Evolutionary conservation across 2,329 filamentous ascomycete species (phyloP), one percentile per base, ranked within the genome.

Genomic region (Colletotrichum karsti): DNA sequence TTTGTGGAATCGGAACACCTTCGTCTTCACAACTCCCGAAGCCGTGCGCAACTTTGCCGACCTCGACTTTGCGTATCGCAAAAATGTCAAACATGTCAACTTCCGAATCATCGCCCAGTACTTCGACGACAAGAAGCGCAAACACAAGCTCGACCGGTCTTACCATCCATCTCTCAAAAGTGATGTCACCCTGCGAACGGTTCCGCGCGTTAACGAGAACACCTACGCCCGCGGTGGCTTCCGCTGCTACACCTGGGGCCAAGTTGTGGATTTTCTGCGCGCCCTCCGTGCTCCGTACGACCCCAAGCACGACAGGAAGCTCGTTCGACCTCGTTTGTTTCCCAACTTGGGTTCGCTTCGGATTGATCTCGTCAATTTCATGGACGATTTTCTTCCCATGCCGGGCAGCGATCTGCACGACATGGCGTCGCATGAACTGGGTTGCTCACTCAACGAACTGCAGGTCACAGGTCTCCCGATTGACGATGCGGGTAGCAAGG

Each of bases 291-390:
- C 86, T 3, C 86, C 86, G 1, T 85, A 80, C 72, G 82, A 85
- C 61, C 84, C 85, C 6, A 69, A 73, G 28, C 76, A 77, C 48
- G 73, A 75, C 72, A 80, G 77, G 70, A 76, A 63, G 56, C 35
- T 56, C 33, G 50, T 66, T 9, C 73, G 75, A 7, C 84, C 83
- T 18, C 78, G 81, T 37, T 80, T 88, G 10, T 73, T 88, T 1
- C 86, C 86, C 1, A 80, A 77, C 15, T 77, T 88, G 4, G 76
- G 80, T 26, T 79, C 78, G 18, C 75, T 88, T 42, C 83, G 86
- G 37, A 80, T 88, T 35, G 86, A 88, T 67, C 80, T 88, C 18
- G 84, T 88, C 71, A 88, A 88, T 70, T 88, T 88, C 51, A 80
- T 81, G 2, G 81, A 84, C 37, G 76, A 82, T 2, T 77, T 83